These are phyloP conservation scores for Eucalyptus sp. DNA, from an alignment of 345 rosid genomes.

Conservation along the genomic window DNA sequence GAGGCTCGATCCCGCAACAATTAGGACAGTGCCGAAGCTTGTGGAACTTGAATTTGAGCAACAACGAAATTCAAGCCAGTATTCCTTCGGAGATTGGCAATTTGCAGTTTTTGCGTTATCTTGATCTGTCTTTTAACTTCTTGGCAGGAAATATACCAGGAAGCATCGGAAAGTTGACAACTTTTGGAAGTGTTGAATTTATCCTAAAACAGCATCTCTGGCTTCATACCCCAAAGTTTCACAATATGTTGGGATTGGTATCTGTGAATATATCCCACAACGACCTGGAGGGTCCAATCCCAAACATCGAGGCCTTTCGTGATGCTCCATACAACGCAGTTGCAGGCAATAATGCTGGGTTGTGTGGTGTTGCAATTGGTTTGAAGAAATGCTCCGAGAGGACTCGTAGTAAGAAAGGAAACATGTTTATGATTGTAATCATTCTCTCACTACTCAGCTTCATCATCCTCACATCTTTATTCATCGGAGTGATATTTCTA, in stretches of 20 bases:
- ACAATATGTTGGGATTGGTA: background rate
- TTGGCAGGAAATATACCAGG: background rate
- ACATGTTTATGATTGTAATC: background rate
- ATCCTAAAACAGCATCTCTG: slow-evolving; percentile 3
- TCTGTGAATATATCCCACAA: slow-evolving; percentile 10
- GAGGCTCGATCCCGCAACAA: background rate
- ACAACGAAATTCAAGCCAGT: background rate
- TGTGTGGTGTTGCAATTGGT: background rate
- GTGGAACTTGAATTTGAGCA: slow-evolving; percentile 5
- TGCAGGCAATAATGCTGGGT: background rate
- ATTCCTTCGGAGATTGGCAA: background rate
- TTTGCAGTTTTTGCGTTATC: background rate
- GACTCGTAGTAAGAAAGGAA: background rate
- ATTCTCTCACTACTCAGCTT: rapidly evolving
- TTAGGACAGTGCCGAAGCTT: background rate
- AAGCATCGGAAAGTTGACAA: background rate
- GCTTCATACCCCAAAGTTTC: slow-evolving; percentile 2
- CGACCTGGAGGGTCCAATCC: background rate
- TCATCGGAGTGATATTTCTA: rapidly evolving
- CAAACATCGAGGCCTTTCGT: background rate
- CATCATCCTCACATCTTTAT: background rate
- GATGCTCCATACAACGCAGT: background rate
- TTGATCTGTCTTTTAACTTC: background rate
- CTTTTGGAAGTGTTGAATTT: background rate
- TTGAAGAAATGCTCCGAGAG: background rate